phyloP scores from a whole-genome alignment of 1,284 basidiomycete genomes.

The Caloboletus inedulis region DNA sequence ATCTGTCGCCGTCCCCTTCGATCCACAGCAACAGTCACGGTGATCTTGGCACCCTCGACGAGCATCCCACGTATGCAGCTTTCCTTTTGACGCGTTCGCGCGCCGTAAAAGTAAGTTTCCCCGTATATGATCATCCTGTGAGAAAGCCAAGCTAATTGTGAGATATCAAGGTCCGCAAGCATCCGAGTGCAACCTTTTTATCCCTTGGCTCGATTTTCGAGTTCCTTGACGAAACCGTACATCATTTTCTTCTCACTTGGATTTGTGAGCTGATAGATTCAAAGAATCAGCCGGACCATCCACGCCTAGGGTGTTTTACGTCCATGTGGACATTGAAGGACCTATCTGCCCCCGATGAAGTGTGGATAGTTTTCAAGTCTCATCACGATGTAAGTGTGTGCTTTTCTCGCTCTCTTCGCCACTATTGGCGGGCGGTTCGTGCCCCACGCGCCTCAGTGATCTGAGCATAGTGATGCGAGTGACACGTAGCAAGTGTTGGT shows the following conservation, averaged over 20 bases:
- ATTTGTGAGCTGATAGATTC: slow-evolving; percentile 9
- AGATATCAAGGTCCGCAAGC: slow-evolving; percentile 24
- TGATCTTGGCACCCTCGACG: slow-evolving; percentile 8
- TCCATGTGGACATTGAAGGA: slow-evolving; percentile 48
- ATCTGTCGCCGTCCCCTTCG: slow-evolving; percentile 38
- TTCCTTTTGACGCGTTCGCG: slow-evolving; percentile 51
- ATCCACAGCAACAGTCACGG: slow-evolving; percentile 35
- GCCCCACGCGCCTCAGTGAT: slow-evolving; percentile 14
- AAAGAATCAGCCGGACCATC: slow-evolving; percentile 12
- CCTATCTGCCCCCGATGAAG: slow-evolving; percentile 31
- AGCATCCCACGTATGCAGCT: slow-evolving; percentile 32
- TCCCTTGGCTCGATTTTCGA: slow-evolving; percentile 34
- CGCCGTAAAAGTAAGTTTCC: slow-evolving; percentile 45
- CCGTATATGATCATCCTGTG: neutral
- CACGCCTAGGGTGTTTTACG: slow-evolving; percentile 21
- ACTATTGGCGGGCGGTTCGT: slow-evolving; percentile 5
- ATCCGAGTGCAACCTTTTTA: slow-evolving; percentile 31
- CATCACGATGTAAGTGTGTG: slow-evolving; percentile 54
- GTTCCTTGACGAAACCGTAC: slow-evolving; percentile 20
- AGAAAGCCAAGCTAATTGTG: slow-evolving; percentile 5
- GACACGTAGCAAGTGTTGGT: neutral
- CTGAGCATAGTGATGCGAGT: slow-evolving; percentile 1
- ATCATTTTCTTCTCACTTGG: neutral
- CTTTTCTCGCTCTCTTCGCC: neutral
- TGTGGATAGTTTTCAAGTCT: slow-evolving; percentile 56